phyloP scores from a whole-genome alignment of 139 green algal species.

The Ostreobium quekettii region DNA sequence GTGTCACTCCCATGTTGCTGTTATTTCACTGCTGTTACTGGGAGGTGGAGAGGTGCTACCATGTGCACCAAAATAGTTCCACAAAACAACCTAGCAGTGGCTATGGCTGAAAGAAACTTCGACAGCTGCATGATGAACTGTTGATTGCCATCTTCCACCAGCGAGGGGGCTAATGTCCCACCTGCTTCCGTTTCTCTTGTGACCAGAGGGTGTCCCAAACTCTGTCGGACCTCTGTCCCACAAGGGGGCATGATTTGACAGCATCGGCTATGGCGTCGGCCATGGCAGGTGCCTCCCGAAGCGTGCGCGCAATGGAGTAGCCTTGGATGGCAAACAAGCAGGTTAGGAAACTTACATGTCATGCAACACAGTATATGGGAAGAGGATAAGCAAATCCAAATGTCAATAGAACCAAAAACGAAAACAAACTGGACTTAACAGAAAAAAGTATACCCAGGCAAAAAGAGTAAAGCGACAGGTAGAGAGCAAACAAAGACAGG shows the following conservation, averaged over 20 bases:
- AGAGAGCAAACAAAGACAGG: no score
- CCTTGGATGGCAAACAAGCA: neutral
- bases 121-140: no score
- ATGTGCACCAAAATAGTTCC: no score
- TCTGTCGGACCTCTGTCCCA: constrained; percentile 20
- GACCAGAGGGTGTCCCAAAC: constrained; percentile 83
- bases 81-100: neutral
- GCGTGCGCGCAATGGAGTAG: constrained; percentile 48
- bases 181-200: constrained; percentile 66
- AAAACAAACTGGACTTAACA: neutral
- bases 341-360: neutral
- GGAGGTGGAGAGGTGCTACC: no score
- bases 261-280: constrained; percentile 33
- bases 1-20: no score
- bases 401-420: constrained; percentile 1
- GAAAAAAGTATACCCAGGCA: no score
- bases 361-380: constrained; percentile 1
- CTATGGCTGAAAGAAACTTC: neutral
- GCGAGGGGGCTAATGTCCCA: constrained; percentile 18
- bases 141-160: no score
- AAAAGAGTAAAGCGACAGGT: no score
- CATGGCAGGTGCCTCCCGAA: constrained; percentile 50
- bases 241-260: constrained; percentile 5
- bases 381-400: no score
- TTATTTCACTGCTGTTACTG: no score